Base-by-base conservation (phyloP, 2,329 filamentous ascomycete genomes). In the Sphaerulina populicola region DNA sequence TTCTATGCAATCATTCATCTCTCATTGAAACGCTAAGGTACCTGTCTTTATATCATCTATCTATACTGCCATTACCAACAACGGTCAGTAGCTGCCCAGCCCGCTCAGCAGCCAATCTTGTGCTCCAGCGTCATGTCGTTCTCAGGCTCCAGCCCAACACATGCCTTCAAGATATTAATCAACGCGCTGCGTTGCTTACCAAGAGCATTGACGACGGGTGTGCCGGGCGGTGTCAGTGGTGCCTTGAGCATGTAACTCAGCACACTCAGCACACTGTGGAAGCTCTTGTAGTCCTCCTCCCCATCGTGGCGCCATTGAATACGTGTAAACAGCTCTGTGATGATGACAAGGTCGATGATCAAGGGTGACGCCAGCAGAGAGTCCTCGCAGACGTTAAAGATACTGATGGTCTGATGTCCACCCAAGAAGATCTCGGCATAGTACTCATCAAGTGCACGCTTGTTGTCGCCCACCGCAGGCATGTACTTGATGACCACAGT, bases 401-500 rank as follows among this genome's bases (percentile, higher is more conserved):
- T 78, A 64, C 85, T 91, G 69, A 98, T 98, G 63, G 89, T 97
- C 77, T 98, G 93, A 74, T 97, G 93, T 38, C 93, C 93, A 60
- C 93, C 93, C 74, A 97, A 80, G 80, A 98, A 98, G 73, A 98
- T 97, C 78, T 98, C 91, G 50, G 89, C 93, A 63, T 96, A 96
- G 80, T 98, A 98, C 78, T 98, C 93, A 66, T 98, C 93, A 49
- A 98, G 79, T 49, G 93, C 93, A 68, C 93, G 89, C 82, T 98
- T 98, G 80, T 96, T 94, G 75, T 98, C 93, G 57, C 93, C 93
- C 44, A 98, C 93, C 57, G 90, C 88, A 33, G 93, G 93, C 90
- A 98, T 95, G 78, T 98, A 98, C 81, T 98, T 98, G 82, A 98
- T 98, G 63, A 98, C 93, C 54, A 98, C 93, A 54, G 88, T 94